Conservation (phyloP, 176 grass and related monocot species). For the Saccharum officinarum region DNA sequence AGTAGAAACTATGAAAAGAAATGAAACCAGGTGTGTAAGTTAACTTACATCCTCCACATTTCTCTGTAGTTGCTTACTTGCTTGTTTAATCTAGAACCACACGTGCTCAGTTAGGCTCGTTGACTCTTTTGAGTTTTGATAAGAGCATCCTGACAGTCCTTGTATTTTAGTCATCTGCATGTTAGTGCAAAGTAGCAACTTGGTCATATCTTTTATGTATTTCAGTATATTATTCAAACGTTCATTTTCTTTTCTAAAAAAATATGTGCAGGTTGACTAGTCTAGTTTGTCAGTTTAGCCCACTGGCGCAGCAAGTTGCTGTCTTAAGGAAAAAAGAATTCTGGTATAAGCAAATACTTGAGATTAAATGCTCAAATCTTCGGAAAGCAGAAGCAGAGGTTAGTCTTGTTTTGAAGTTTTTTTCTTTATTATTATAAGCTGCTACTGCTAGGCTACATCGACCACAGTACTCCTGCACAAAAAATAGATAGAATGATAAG, state of each 20-base stretch:
- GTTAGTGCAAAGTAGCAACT: conserved; percentile 19
- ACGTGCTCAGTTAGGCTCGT: background rate
- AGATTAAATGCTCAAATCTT: conserved; percentile 88
- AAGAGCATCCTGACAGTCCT: background rate
- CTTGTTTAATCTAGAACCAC: background rate
- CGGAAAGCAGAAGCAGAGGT: conserved; percentile 97
- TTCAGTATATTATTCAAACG: background rate
- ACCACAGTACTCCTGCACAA: background rate
- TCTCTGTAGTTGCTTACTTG: background rate
- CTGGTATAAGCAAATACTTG: conserved; percentile 72
- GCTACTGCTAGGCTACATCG: conserved; percentile 7
- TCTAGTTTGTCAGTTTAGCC: conserved; percentile 50
- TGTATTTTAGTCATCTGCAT: conserved; percentile 26
- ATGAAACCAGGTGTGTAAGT: conserved; percentile 60
- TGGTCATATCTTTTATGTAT: background rate
- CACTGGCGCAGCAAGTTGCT: conserved; percentile 53
- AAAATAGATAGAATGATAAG: background rate
- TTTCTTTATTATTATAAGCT: background rate
- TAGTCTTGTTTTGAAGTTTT: conserved; percentile 1
- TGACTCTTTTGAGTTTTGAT: background rate
- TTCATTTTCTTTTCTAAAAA: background rate
- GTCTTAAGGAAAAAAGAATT: conserved; percentile 62
- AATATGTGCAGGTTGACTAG: conserved; percentile 59
- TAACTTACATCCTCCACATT: background rate
- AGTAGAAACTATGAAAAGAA: conserved; percentile 33